These are phyloP conservation scores for Ballota nigra DNA, from an alignment of 257 asterid species.

Conservation along the genomic window DNA sequence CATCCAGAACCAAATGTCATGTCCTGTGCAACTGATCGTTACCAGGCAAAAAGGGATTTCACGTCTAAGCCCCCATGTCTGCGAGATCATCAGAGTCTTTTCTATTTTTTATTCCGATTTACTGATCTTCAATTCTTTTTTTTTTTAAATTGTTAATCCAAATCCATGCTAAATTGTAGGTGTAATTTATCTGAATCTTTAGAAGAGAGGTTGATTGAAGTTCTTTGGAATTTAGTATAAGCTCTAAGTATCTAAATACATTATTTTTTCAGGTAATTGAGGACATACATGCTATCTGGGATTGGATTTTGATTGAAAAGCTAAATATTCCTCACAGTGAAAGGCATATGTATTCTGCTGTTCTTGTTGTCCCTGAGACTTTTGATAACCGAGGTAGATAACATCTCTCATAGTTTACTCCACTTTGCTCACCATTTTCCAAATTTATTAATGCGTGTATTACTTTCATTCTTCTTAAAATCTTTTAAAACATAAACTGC, in stretches of 20 bases:
- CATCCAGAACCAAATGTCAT: too few species aligned
- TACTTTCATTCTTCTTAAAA: not conserved
- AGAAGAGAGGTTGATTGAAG: not conserved
- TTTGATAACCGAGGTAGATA: slow-evolving; percentile 82
- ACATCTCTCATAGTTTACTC: slow-evolving; percentile 16
- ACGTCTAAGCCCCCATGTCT: not conserved
- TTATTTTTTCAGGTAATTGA: slow-evolving; percentile 59
- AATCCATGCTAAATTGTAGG: slow-evolving; percentile 11
- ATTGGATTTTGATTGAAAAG: slow-evolving; percentile 81
- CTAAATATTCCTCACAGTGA: slow-evolving; percentile 58
- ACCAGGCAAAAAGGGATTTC: too few species aligned
- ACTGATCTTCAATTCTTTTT: slow-evolving; percentile 10
- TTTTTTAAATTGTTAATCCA: not conserved
- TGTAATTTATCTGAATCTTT: slow-evolving; percentile 8
- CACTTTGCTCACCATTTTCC: not conserved
- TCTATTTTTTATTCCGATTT: not conserved
- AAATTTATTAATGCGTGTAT: not conserved
- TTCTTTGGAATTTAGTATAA: not conserved
- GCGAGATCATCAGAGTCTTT: slow-evolving; percentile 7
- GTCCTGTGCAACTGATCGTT: too few species aligned
- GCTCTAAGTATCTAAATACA: not conserved
- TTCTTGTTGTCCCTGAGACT: slow-evolving; percentile 91
- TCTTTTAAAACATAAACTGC: not conserved
- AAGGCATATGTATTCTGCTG: slow-evolving; percentile 72
- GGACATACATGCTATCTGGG: slow-evolving; percentile 90